phyloP scores from a whole-genome alignment of 2,329 filamentous ascomycete genomes.

The Ophioceras dolichostomum region DNA sequence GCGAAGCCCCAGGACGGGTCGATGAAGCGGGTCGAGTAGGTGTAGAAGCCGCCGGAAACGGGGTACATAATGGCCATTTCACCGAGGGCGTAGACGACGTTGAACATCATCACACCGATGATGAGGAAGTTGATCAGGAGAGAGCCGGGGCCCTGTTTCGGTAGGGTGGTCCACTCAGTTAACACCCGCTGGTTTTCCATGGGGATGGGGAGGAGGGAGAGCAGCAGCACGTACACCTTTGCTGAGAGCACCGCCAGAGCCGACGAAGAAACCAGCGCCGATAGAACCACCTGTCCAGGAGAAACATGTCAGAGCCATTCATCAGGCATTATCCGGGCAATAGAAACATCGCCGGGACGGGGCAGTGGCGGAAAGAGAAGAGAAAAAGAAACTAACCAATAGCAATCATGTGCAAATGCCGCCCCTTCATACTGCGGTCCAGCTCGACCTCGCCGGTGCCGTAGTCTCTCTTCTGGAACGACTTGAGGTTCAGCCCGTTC shows the following conservation, averaged over 20 bases:
- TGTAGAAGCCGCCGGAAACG: conserved; percentile 46
- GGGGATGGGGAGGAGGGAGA: too few species aligned
- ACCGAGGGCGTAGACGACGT: conserved; percentile 49
- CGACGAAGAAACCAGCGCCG: conserved; percentile 50
- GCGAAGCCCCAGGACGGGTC: conserved; percentile 42
- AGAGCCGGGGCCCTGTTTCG: conserved; percentile 28
- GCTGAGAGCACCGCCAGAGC: conserved; percentile 36
- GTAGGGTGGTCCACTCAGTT: too few species aligned
- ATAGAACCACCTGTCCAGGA: conserved; percentile 32
- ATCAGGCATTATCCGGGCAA: too few species aligned
- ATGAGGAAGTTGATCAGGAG: conserved; percentile 38
- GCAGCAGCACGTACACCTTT: conserved; percentile 28
- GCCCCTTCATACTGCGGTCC: conserved; percentile 17
- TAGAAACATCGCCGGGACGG: neutral
- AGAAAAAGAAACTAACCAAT: conserved; percentile 8
- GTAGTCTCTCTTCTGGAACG: conserved; percentile 27
- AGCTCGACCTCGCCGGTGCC: conserved; percentile 21
- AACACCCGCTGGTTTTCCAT: too few species aligned
- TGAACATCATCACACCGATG: conserved; percentile 48
- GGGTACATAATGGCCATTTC: conserved; percentile 44
- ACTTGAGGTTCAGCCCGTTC: conserved; percentile 26
- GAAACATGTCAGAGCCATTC: neutral
- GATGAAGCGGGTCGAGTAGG: conserved; percentile 43
- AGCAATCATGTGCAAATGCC: conserved; percentile 13
- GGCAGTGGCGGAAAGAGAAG: neutral